Evolutionary conservation across 140 eudicot genomes (phyloP), one percentile per base, ranked within the genome.

Genomic region (Anethum foeniculum): DNA sequence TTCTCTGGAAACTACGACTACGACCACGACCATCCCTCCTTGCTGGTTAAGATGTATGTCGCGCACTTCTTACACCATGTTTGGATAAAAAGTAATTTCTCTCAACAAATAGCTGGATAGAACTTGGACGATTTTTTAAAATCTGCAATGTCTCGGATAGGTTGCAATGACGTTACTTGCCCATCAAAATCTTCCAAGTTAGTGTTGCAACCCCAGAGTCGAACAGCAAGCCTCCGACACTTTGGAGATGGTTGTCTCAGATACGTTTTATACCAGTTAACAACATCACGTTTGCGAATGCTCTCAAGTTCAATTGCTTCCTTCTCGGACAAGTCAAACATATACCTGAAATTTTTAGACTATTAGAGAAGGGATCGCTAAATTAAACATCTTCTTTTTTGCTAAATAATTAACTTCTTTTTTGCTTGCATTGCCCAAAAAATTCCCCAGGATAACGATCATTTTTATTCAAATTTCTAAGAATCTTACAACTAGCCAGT

Each of bases 131-230:
- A 83, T 73, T 76, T 77, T 84, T 92, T 92, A 74, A 94, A 90
- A 73, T 87, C 85, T 48, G 77, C 76, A 19, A 85, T 91, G 84
- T 94, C 96, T 34, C 82, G 79, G 54, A 92, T 92, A 75, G 89
- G 87, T 85, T 86, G 86, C 56, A 72, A 82, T 39, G 93, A 77
- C 27, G 81, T 56, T n/a, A 77, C 58, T 8, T 60, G 82, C 79
- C 81, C 27, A 75, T 87, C 88, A 0, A 83, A 78, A 38, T 85
- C 88, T 34, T 80, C 86, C 84, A 76, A 79, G 79, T 89, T 85
- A 28, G 96, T 86, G 75, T 94, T 87, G 87, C 97, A 94, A 32
- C 98, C 98, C 98, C 98, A 94, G 21, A 94, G 92, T 3, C 97
- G 88, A 75, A 92, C 82, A 1, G 91, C 91, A 82, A 94, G 92